These are phyloP conservation scores for Tremella mesenterica DNA, from an alignment of 768 basidiomycete species.

Conservation along the genomic window DNA sequence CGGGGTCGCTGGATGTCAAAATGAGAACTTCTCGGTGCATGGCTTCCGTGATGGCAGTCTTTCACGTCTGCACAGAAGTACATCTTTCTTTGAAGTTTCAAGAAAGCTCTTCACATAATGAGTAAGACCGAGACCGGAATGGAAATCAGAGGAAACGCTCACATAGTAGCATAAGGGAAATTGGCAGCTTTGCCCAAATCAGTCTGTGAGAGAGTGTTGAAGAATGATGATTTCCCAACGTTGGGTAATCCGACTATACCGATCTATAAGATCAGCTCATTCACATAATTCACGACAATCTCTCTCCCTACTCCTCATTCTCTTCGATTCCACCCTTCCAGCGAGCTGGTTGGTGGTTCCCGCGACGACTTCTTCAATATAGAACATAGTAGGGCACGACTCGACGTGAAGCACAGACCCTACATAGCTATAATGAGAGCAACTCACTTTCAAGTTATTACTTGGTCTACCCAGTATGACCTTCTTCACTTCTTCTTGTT, in stretches of 20 bases:
- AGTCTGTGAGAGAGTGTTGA: slow-evolving; percentile 77
- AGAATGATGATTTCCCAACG: slow-evolving; percentile 98
- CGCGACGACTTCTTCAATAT: no score
- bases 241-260: slow-evolving; percentile 97
- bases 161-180: slow-evolving; percentile 67
- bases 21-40: not conserved
- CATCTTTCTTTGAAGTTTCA: not conserved
- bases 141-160: slow-evolving; percentile 8
- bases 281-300: no score
- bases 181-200: slow-evolving; percentile 92
- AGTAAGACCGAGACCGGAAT: no score
- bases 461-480: slow-evolving; percentile 76
- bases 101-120: no score
- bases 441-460: slow-evolving; percentile 65
- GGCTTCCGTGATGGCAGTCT: no score
- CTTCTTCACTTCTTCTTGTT: slow-evolving; percentile 68
- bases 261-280: slow-evolving; percentile 51
- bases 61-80: no score
- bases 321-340: no score
- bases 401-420: no score
- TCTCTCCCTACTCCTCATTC: no score
- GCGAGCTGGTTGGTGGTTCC: no score
- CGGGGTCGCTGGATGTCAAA: slow-evolving; percentile 74
- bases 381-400: no score
- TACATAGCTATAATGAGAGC: no score